Percentiles rank a stretch among this genome's conserved stretches.
phyloP scores from a whole-genome alignment of 179 eudicot species.

The Gypsophila paniculata region DNA sequence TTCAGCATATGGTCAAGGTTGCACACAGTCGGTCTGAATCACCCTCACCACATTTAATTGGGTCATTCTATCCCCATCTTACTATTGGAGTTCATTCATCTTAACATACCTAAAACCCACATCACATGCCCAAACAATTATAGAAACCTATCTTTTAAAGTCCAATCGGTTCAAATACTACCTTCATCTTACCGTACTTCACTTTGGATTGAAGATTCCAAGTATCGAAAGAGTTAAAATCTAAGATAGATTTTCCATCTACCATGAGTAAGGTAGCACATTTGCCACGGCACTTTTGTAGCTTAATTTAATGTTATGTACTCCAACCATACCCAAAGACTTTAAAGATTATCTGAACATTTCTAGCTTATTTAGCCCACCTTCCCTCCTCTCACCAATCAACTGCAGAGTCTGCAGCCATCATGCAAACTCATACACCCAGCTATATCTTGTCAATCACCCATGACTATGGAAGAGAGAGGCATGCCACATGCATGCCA shows the following conservation, averaged over 20 bases:
- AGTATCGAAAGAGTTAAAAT: too few species aligned
- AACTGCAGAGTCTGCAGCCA: background rate
- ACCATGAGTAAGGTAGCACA: background rate
- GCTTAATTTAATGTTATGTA: too few species aligned
- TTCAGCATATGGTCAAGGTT: too few species aligned
- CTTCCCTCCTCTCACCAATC: background rate
- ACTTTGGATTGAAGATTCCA: too few species aligned
- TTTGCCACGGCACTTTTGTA: background rate
- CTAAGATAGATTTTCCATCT: background rate
- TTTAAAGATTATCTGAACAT: background rate
- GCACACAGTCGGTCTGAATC: background rate
- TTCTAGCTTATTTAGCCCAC: background rate
- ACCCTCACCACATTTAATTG: background rate
- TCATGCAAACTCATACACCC: background rate
- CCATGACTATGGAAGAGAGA: background rate
- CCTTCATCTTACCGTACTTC: background rate
- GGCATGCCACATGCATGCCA: background rate
- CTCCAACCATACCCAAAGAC: background rate
- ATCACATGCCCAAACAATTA: background rate
- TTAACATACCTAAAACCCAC: background rate
- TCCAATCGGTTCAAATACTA: background rate
- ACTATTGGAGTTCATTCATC: background rate
- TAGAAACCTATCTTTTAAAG: background rate
- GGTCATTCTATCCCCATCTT: slow-evolving; percentile 6
- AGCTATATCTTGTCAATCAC: background rate